phyloP scores from a whole-genome alignment of 352 stramenopile genomes.

The Phytopythium chamaehyphon region DNA sequence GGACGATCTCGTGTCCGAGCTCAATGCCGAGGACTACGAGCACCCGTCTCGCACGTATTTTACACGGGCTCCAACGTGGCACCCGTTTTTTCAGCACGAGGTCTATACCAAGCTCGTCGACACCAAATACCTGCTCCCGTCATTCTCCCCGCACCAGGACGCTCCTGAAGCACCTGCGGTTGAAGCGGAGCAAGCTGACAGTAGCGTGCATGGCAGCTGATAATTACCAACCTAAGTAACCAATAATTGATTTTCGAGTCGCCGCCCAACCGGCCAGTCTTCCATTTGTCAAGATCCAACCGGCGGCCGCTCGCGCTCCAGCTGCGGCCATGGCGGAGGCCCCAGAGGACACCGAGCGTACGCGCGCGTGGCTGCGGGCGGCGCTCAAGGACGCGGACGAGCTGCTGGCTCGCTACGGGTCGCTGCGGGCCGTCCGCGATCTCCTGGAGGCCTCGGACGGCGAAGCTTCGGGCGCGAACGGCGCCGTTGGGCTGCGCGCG shows the following conservation, averaged over 20 bases:
- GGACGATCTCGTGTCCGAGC: constrained; percentile 16
- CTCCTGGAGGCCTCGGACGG: constrained; percentile 3
- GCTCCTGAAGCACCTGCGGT: not conserved
- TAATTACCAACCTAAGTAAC: too few relatives aligned
- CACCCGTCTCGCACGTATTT: constrained; percentile 13
- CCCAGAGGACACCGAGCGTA: not conserved
- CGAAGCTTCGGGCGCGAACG: not conserved
- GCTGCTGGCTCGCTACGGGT: not conserved
- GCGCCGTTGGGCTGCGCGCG: not conserved
- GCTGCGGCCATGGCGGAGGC: not conserved
- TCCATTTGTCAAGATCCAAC: too few relatives aligned
- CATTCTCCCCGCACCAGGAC: constrained; percentile 4
- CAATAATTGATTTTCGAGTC: too few relatives aligned
- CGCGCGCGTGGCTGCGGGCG: constrained; percentile 1
- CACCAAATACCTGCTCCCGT: constrained; percentile 9
- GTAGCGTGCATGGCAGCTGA: too few relatives aligned
- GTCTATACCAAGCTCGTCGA: constrained; percentile 13
- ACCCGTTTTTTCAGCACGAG: constrained; percentile 23
- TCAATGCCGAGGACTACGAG: constrained; percentile 21
- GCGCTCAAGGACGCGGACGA: constrained; percentile 3
- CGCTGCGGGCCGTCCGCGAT: not conserved
- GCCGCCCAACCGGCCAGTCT: too few relatives aligned
- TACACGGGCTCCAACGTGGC: constrained; percentile 9
- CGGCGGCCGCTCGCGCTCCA: too few relatives aligned
- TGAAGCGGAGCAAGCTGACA: not conserved